A percentile compares a stretch with the other conserved stretches of the same genome.
These are phyloP conservation scores for Penicillium odoratum DNA, from an alignment of 495 filamentous ascomycete species.

Conservation along the genomic window DNA sequence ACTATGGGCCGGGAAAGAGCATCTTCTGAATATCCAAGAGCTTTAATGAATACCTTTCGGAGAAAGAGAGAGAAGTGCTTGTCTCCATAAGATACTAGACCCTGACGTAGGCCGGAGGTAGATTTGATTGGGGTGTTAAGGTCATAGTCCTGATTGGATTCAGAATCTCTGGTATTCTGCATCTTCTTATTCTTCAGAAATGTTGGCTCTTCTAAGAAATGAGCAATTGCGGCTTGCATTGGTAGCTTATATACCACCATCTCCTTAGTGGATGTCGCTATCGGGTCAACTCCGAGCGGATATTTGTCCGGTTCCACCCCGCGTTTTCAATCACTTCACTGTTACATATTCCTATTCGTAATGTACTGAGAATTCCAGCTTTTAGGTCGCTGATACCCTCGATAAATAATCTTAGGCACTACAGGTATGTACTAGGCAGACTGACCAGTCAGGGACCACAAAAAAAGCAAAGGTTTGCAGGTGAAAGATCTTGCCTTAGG, in stretches of 20 bases:
- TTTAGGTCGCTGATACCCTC: no score
- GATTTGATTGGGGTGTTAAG: constrained; percentile 48
- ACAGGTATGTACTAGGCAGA: no score
- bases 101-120: constrained; percentile 55
- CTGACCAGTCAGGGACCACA: no score
- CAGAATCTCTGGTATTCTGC: constrained; percentile 8
- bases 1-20: constrained; percentile 64
- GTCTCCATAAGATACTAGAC: constrained; percentile 66
- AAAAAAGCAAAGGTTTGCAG: no score
- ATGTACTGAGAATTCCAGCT: no score
- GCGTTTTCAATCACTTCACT: neutral
- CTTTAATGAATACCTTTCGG: constrained; percentile 70
- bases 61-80: constrained; percentile 69
- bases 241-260: constrained; percentile 22
- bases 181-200: neutral
- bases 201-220: neutral
- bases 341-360: no score
- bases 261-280: constrained; percentile 26
- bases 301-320: constrained; percentile 23
- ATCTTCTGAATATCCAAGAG: constrained; percentile 65
- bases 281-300: constrained; percentile 28
- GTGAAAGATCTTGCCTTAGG: no score
- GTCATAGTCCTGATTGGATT: constrained; percentile 52
- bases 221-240: neutral
- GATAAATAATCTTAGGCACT: no score